Evolutionary conservation across 441 rosid genomes (phyloP).

Genomic region (Bocquillonia castaneifolia): DNA sequence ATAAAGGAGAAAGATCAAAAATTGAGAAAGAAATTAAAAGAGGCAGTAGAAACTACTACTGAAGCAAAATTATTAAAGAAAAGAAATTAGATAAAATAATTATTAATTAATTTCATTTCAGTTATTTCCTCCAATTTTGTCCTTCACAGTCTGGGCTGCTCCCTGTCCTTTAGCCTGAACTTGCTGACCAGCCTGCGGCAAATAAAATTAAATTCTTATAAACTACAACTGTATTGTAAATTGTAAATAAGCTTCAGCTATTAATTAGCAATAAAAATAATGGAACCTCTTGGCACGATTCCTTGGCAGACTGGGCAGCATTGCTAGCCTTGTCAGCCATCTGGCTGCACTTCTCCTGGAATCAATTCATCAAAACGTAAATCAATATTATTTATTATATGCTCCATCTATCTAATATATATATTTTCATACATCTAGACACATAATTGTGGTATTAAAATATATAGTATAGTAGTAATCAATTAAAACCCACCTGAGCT

Average conservation of each 20-base stretch:
- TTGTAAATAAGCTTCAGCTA: too few relatives aligned
- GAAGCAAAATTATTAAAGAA: neutral
- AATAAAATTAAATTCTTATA: too few relatives aligned
- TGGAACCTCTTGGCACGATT: conserved; percentile 53
- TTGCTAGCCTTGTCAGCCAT: conserved; percentile 46
- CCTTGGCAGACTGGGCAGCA: conserved; percentile 60
- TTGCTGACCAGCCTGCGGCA: conserved; percentile 43
- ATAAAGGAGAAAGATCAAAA: neutral
- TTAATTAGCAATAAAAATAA: too few relatives aligned
- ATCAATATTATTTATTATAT: too few relatives aligned
- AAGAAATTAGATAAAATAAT: neutral
- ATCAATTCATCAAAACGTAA: too few relatives aligned
- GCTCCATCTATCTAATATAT: too few relatives aligned
- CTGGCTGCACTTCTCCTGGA: conserved; percentile 51
- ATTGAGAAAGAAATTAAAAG: neutral
- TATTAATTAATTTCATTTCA: too few relatives aligned
- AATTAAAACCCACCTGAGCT: conserved; percentile 38
- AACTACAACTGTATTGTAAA: too few relatives aligned
- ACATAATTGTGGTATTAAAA: neutral
- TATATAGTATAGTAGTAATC: neutral
- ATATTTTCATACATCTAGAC: neutral
- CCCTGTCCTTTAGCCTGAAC: conserved; percentile 34
- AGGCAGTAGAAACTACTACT: neutral
- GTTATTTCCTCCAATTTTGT: conserved; percentile 26
- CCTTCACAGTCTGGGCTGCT: conserved; percentile 31